Base-by-base conservation (phyloP, 768 basidiomycete species). In the Boletales sp. region DNA sequence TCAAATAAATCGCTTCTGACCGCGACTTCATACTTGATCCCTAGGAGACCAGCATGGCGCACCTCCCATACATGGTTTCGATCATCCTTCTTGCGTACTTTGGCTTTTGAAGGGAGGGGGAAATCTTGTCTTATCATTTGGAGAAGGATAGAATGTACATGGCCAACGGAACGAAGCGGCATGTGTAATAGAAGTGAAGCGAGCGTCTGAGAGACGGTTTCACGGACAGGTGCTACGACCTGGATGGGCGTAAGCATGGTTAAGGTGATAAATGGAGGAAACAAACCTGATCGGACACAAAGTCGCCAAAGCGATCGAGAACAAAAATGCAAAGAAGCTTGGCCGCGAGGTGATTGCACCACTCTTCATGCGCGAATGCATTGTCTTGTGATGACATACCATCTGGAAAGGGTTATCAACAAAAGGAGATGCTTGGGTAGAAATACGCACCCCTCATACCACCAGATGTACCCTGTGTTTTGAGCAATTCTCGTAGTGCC, bases 21-120 rank as follows among this genome's bases (percentile, higher is more conserved):
- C 13, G 95, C 97, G 34, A 98, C 94, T 67, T 97, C 91, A 66
- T 98, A 98, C 74, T 97, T 97, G 67, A 99, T 84, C 1, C 97
- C 97, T 9, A 98, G 78, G 51, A 99, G 72, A 27, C 97, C 97
- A n/a, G 97, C 94, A 73, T 99, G 97, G 47, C 95, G 80, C 43
- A 99, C 87, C 69, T 98, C 92, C 97, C 97, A 99, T 8, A 93
- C 80, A 67, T 94, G 90, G 47, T 64, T 69, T 40, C 57, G 70
- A 72, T 57, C 73, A 42, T 62, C 65, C 73, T 55, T 67, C 43
- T 65, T 69, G 45, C 67, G 61, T 37, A 58, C 51, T 40, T 58
- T 61, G 32, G 63, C 57, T 51, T 67, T 73, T 18, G 70, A 51
- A 17, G 75, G 72, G 34, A 80, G 66, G 1, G 74, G 69, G 65